Conservation (phyloP, 352 stramenopile species). For the Thalassiosira ordinaria region DNA sequence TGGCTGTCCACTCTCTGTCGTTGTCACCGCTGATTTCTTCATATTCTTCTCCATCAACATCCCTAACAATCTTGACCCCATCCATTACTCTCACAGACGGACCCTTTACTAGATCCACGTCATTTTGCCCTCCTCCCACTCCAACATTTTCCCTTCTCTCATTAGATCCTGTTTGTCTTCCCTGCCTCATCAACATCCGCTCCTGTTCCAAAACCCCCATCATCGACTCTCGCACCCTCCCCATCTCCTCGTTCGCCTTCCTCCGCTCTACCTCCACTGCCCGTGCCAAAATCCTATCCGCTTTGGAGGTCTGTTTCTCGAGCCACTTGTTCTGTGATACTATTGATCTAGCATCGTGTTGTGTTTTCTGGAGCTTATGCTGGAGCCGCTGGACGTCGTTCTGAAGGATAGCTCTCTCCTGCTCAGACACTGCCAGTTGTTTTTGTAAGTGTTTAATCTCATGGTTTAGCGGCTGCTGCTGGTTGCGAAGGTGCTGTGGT, state of each 20-base stretch:
- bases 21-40: too few relatives aligned
- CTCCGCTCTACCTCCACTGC: constrained; percentile 43
- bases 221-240: constrained; percentile 34
- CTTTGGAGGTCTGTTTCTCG: constrained; percentile 41
- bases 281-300: constrained; percentile 27
- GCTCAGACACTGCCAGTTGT: constrained; percentile 47
- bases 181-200: constrained; percentile 51
- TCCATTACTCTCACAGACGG: too few relatives aligned
- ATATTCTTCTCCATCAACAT: too few relatives aligned
- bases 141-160: too few relatives aligned
- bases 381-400: constrained; percentile 40
- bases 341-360: constrained; percentile 28
- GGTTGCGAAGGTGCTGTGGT: constrained; percentile 37
- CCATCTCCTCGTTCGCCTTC: constrained; percentile 46
- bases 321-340: constrained; percentile 51
- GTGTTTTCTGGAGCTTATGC: constrained; percentile 38
- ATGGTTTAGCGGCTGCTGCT: constrained; percentile 19
- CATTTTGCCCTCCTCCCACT: too few relatives aligned
- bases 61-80: too few relatives aligned
- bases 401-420: constrained; percentile 43
- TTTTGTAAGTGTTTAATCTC: constrained; percentile 50
- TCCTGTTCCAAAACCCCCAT: constrained; percentile 44
- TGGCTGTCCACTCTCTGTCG: too few relatives aligned
- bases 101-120: too few relatives aligned
- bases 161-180: too few relatives aligned